These are phyloP conservation scores for Tricholoma hemisulphureum DNA, from an alignment of 768 basidiomycete genomes.

Conservation along the genomic window DNA sequence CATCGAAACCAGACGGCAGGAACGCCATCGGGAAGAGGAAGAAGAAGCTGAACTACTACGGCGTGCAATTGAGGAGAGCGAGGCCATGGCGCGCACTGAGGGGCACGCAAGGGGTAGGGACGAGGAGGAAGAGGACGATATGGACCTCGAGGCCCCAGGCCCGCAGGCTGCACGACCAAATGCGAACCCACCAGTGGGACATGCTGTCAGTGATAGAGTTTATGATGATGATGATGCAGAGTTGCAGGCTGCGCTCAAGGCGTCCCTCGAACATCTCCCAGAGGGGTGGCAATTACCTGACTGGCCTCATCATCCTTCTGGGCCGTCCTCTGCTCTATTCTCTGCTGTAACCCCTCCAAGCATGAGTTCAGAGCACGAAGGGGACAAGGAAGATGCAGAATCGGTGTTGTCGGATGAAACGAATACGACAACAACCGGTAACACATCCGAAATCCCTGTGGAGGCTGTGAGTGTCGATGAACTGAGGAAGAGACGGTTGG, in stretches of 20 bases:
- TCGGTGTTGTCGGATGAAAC: constrained; percentile 39
- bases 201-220: constrained; percentile 37
- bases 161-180: neutral
- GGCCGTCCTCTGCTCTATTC: neutral
- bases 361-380: constrained; percentile 5
- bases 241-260: constrained; percentile 83
- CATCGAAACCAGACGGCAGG: constrained; percentile 32
- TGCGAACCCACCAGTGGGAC: constrained; percentile 2
- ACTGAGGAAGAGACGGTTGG: constrained; percentile 61
- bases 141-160: constrained; percentile 14
- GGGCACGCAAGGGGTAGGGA: constrained; percentile 18
- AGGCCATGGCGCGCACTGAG: constrained; percentile 38
- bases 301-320: constrained; percentile 9
- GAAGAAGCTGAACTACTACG: constrained; percentile 61
- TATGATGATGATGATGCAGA: constrained; percentile 88
- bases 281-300: constrained; percentile 45
- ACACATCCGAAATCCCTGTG: constrained; percentile 22
- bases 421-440: constrained; percentile 11
- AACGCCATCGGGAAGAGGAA: constrained; percentile 35
- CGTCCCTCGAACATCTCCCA: constrained; percentile 70
- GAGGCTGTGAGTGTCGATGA: constrained; percentile 59
- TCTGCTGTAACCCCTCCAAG: neutral
- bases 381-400: constrained; percentile 34
- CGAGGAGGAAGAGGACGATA: constrained; percentile 22
- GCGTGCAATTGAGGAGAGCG: constrained; percentile 61